These are phyloP conservation scores for Boletus reticulatus DNA, from an alignment of 768 basidiomycete genomes.

Conservation along the genomic window DNA sequence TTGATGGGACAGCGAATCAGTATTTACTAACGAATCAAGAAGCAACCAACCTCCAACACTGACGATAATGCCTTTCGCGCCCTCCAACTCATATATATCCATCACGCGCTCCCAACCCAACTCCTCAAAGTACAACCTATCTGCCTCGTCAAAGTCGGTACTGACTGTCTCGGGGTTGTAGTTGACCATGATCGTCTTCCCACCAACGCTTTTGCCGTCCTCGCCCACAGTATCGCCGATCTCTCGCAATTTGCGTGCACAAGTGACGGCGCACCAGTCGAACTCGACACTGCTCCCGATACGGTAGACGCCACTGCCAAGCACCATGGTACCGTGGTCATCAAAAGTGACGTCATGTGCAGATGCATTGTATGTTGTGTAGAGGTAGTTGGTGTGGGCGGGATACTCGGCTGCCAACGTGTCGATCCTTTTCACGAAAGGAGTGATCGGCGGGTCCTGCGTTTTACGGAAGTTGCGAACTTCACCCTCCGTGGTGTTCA, in stretches of 20 bases:
- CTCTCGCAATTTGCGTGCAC: conserved; percentile 85
- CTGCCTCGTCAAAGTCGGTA: conserved; percentile 99
- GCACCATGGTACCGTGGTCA: conserved; percentile 98
- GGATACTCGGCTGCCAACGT: conserved; percentile 99
- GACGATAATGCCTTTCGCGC: conserved; percentile 90
- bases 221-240: conserved; percentile 52
- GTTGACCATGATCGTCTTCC: conserved; percentile 98
- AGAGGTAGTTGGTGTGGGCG: conserved; percentile 98
- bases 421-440: conserved; percentile 99
- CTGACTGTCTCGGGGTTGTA: conserved; percentile 99
- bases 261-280: conserved; percentile 99
- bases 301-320: conserved; percentile 96
- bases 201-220: conserved; percentile 29
- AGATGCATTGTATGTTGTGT: conserved; percentile 98
- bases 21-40: background rate
- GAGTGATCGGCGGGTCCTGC: conserved; percentile 68
- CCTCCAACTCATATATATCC: conserved; percentile 98
- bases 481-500: conserved; percentile 67
- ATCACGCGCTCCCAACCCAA: conserved; percentile 97
- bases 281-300: conserved; percentile 99
- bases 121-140: conserved; percentile 97
- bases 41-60: conserved; percentile 82
- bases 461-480: conserved; percentile 88
- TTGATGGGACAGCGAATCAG: background rate
- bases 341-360: conserved; percentile 94